phyloP scores from a whole-genome alignment of 352 stramenopile genomes.

The Globisporangium takayamanum region DNA sequence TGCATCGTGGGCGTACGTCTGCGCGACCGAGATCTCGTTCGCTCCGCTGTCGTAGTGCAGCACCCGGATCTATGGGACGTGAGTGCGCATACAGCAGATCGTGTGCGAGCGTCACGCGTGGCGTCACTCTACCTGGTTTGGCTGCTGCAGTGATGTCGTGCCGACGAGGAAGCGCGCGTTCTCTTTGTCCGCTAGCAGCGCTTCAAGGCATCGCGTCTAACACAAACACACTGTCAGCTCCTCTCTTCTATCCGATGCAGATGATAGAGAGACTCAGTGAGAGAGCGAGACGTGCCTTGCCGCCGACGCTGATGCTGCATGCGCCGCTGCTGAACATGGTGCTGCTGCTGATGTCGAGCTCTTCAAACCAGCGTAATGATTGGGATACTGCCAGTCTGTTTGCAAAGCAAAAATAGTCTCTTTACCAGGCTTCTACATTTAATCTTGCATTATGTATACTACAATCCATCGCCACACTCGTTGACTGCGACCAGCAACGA shows the following conservation, averaged over 20 bases:
- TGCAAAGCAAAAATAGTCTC: background rate
- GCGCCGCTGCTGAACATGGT: conserved; percentile 24
- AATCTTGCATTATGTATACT: background rate
- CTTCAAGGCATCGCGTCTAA: conserved; percentile 61
- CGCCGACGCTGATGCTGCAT: conserved; percentile 39
- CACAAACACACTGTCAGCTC: background rate
- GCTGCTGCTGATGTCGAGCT: background rate
- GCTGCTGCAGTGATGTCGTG: conserved; percentile 51
- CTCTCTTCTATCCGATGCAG: too few relatives aligned
- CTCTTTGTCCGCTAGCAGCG: conserved; percentile 57
- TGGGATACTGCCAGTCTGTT: background rate
- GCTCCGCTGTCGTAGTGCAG: conserved; percentile 43
- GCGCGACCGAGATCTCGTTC: conserved; percentile 30
- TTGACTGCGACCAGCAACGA: background rate
- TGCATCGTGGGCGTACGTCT: conserved; percentile 35
- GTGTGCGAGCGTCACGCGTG: conserved; percentile 9
- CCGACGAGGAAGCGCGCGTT: conserved; percentile 59
- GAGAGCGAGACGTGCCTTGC: conserved; percentile 17
- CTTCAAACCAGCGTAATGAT: conserved; percentile 4
- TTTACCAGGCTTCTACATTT: background rate
- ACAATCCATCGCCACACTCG: too few relatives aligned
- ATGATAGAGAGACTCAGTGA: background rate
- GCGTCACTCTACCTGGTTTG: conserved; percentile 41
- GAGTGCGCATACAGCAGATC: conserved; percentile 1
- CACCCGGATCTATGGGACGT: conserved; percentile 34